Percentiles rank a stretch among this genome's conserved stretches.
Evolutionary conservation across 139 green algal species (phyloP).

Genomic region (Micractinium conductrix): DNA sequence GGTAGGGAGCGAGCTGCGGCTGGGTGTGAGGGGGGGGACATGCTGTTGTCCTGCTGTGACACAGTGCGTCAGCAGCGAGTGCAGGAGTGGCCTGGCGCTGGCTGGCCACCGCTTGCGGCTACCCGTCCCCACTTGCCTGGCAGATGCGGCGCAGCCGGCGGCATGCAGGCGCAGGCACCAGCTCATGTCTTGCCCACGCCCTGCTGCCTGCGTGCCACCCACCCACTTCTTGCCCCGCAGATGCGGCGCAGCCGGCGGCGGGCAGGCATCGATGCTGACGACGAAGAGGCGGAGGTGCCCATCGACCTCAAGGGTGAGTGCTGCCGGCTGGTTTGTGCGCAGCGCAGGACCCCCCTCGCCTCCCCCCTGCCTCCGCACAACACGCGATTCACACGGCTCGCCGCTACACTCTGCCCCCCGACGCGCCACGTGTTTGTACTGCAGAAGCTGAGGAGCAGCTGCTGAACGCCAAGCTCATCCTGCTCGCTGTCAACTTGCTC

Average conservation of each 20-base stretch:
- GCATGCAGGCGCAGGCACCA: conserved; percentile 12
- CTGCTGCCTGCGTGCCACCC: background rate
- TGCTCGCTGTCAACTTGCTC: conserved; percentile 11
- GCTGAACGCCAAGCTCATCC: conserved; percentile 35
- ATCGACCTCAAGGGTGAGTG: conserved; percentile 12
- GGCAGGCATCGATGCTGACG: conserved; percentile 37
- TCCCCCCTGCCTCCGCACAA: too few relatives aligned
- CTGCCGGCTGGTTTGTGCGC: too few relatives aligned
- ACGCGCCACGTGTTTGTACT: too few relatives aligned
- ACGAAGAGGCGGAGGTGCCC: conserved; percentile 20
- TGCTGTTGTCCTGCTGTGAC: background rate
- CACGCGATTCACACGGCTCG: too few relatives aligned
- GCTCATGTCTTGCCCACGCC: background rate
- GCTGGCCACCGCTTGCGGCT: too few relatives aligned
- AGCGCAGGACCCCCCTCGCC: too few relatives aligned
- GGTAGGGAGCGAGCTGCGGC: background rate
- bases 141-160: conserved; percentile 41
- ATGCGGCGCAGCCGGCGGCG: conserved; percentile 37
- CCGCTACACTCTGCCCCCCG: too few relatives aligned
- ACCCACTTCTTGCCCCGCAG: background rate
- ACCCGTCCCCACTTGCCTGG: too few relatives aligned
- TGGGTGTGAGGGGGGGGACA: background rate
- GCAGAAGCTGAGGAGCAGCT: conserved; percentile 40
- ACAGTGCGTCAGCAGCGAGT: background rate
- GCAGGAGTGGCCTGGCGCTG: background rate